Percentiles rank a stretch among this genome's conserved stretches.
phyloP scores from a whole-genome alignment of 1,139 yeast species.

The Trichomonascaceae sp. region DNA sequence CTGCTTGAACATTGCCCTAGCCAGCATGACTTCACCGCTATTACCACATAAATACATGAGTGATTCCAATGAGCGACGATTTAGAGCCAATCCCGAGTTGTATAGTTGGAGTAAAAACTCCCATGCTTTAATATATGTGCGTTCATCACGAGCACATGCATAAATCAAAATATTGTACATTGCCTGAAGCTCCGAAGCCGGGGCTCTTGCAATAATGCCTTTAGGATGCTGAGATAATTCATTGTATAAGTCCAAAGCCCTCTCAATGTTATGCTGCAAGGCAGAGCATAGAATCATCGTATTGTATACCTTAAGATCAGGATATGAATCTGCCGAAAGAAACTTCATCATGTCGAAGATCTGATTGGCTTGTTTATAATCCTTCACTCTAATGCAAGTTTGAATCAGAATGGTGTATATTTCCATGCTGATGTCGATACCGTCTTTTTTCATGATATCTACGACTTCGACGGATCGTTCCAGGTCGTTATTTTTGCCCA shows the following conservation, averaged over 20 bases:
- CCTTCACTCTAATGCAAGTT: constrained; percentile 51
- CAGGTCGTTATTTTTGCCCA: constrained; percentile 33
- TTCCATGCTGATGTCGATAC: constrained; percentile 48
- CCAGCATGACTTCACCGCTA: constrained; percentile 71
- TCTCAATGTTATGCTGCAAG: constrained; percentile 56
- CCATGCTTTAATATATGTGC: constrained; percentile 63
- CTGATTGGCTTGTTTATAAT: constrained; percentile 57
- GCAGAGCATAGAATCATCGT: constrained; percentile 64
- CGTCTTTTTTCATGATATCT: constrained; percentile 44
- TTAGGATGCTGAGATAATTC: constrained; percentile 50
- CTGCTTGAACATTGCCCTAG: constrained; percentile 64
- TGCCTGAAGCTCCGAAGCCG: constrained; percentile 28
- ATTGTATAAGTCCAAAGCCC: constrained; percentile 66
- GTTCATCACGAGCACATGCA: constrained; percentile 56
- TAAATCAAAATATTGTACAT: constrained; percentile 62
- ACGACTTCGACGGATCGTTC: constrained; percentile 30
- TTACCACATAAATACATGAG: constrained; percentile 69
- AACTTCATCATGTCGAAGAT: constrained; percentile 85
- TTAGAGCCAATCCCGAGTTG: constrained; percentile 40
- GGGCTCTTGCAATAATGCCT: constrained; percentile 28
- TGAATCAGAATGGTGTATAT: constrained; percentile 62
- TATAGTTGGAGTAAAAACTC: constrained; percentile 64
- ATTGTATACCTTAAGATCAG: constrained; percentile 62
- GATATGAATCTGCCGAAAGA: constrained; percentile 55
- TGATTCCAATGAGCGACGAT: constrained; percentile 51